Evolutionary conservation across 192 early-diverging fungal genomes (phyloP).

Genomic region (Linnemannia zychae): DNA sequence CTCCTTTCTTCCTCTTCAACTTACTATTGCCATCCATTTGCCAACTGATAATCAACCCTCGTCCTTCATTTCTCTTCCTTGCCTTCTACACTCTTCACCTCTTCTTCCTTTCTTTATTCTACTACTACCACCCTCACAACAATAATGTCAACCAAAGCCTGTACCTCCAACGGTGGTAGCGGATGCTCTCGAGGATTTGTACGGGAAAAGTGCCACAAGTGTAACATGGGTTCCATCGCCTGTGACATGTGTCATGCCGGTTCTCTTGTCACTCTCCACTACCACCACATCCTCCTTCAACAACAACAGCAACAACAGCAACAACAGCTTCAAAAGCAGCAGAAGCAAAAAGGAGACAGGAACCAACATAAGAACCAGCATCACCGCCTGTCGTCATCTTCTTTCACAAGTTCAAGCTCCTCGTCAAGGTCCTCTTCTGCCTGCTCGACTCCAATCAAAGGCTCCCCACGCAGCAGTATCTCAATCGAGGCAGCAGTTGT

Average conservation of each 20-base stretch:
- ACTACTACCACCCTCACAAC: background rate
- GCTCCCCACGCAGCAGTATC: background rate
- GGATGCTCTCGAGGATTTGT: conserved; percentile 38
- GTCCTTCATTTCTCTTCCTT: background rate
- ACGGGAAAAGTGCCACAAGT: conserved; percentile 33
- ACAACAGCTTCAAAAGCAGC: background rate
- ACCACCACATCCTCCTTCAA: background rate
- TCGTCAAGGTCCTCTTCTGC: background rate
- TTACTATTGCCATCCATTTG: background rate
- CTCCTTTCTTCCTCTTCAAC: background rate
- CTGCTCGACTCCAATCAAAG: background rate
- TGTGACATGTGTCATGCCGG: conserved; percentile 30
- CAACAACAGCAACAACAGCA: background rate
- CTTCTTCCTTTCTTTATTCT: background rate
- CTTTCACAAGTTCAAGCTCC: background rate
- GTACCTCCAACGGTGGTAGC: conserved; percentile 14
- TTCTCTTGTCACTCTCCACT: conserved; percentile 1
- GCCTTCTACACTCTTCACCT: background rate
- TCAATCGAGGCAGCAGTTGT: background rate
- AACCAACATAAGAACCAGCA: background rate
- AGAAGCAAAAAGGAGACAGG: background rate
- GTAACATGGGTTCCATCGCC: conserved; percentile 21
- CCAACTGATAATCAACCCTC: background rate
- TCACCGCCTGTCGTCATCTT: conserved; percentile 3
- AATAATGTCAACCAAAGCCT: conserved; percentile 8